Evolutionary conservation across 192 early-diverging fungal species (phyloP).

Genomic region (Rhizophlyctis rosea): DNA sequence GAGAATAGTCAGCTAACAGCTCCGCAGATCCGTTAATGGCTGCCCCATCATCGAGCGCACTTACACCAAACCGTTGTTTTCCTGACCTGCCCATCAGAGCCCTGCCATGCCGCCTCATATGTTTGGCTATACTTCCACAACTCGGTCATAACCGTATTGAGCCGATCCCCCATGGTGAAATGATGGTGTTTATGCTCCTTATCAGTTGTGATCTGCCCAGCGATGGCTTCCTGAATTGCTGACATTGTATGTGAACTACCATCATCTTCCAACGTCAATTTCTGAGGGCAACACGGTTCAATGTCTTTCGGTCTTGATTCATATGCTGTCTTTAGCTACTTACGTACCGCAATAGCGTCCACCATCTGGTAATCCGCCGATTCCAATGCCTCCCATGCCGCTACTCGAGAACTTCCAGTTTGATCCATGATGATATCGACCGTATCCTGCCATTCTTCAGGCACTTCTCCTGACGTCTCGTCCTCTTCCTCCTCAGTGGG

Average conservation of each 20-base stretch:
- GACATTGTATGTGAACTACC: background rate
- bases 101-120: background rate
- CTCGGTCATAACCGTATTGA: background rate
- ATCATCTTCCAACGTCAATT: background rate
- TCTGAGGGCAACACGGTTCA: background rate
- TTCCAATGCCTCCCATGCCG: background rate
- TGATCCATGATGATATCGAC: background rate
- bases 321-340: background rate
- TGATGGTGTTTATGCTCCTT: too few relatives aligned
- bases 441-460: background rate
- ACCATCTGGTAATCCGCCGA: background rate
- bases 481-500: background rate
- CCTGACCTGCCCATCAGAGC: background rate
- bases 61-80: background rate
- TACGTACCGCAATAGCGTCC: background rate
- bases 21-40: too few relatives aligned
- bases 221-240: background rate
- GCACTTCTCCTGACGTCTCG: background rate
- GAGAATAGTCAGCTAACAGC: too few relatives aligned
- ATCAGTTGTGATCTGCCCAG: background rate
- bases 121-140: background rate
- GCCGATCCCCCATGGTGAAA: background rate
- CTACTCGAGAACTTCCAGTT: background rate
- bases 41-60: too few relatives aligned
- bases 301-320: constrained; percentile 1